These are phyloP conservation scores for Eucalyptus fibrosa DNA, from an alignment of 345 rosid genomes.

Conservation along the genomic window DNA sequence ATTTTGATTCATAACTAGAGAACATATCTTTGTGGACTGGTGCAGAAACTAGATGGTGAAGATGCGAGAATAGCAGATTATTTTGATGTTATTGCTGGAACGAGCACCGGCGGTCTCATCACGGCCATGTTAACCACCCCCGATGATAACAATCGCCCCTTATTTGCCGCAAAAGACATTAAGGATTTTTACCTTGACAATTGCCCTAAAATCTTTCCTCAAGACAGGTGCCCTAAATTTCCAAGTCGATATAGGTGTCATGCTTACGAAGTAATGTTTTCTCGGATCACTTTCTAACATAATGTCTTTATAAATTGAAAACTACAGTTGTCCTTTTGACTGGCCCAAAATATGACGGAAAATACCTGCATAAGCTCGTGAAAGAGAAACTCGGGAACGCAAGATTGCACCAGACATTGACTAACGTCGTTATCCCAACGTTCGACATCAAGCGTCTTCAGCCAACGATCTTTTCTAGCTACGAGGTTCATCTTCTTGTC, in stretches of 20 bases:
- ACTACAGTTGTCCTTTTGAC: neutral
- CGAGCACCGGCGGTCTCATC: constrained; percentile 47
- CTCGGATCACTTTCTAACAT: neutral
- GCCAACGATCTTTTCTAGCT: constrained; percentile 33
- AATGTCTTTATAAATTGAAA: no score
- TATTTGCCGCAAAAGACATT: constrained; percentile 45
- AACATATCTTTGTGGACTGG: neutral
- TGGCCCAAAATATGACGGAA: constrained; percentile 49
- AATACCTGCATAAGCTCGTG: constrained; percentile 10
- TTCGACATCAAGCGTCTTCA: constrained; percentile 45
- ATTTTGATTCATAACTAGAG: neutral
- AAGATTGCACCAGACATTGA: constrained; percentile 13
- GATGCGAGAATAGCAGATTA: constrained; percentile 41
- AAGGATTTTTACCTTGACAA: constrained; percentile 17
- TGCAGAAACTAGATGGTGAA: constrained; percentile 39
- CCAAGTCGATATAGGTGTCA: neutral
- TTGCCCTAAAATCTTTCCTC: constrained; percentile 33
- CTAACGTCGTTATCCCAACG: constrained; percentile 38
- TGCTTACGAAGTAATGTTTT: neutral
- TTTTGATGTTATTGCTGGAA: constrained; percentile 38
- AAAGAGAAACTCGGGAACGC: constrained; percentile 22
- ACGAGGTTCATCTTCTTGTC: constrained; percentile 4
- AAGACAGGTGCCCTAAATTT: neutral
- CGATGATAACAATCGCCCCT: constrained; percentile 20
- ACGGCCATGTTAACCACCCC: constrained; percentile 47